A percentile compares a stretch with the other conserved stretches of the same genome.
Evolutionary conservation across 306 rosid genomes (phyloP).

Genomic region (Citrullus mucosospermus): DNA sequence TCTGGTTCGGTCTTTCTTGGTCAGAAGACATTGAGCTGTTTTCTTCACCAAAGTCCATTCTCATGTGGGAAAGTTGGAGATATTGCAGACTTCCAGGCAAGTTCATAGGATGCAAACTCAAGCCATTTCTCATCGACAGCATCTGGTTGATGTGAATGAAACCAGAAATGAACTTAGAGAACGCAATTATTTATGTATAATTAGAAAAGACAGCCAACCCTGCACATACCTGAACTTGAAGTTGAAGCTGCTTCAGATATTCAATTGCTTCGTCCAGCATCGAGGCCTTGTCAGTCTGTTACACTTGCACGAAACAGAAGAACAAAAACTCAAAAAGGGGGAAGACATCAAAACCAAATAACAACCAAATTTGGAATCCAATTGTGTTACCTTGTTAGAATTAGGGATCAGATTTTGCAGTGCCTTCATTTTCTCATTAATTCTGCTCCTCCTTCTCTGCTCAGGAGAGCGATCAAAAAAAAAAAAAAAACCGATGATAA

Average conservation of each 20-base stretch:
- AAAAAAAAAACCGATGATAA: not conserved
- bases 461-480: not conserved
- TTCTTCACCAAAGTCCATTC: constrained; percentile 44
- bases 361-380: not conserved
- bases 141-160: constrained; percentile 34
- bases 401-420: constrained; percentile 88
- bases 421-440: constrained; percentile 93
- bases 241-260: constrained; percentile 97
- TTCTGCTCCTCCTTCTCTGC: constrained; percentile 97
- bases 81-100: constrained; percentile 44
- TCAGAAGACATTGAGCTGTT: constrained; percentile 34
- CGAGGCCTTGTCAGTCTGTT: constrained; percentile 92
- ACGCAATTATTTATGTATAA: not conserved
- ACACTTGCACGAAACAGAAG: constrained; percentile 7
- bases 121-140: constrained; percentile 79
- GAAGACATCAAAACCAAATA: not conserved
- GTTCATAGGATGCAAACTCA: constrained; percentile 71
- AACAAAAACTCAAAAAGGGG: not conserved
- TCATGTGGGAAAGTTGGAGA: constrained; percentile 33
- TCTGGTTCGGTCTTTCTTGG: constrained; percentile 42
- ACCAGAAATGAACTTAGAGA: not conserved
- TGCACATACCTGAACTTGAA: constrained; percentile 72
- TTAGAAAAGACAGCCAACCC: constrained; percentile 2
- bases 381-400: constrained; percentile 60
- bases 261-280: constrained; percentile 98